Base-by-base conservation (phyloP, 2,329 filamentous ascomycete species). In the Fusarium newnesense region DNA sequence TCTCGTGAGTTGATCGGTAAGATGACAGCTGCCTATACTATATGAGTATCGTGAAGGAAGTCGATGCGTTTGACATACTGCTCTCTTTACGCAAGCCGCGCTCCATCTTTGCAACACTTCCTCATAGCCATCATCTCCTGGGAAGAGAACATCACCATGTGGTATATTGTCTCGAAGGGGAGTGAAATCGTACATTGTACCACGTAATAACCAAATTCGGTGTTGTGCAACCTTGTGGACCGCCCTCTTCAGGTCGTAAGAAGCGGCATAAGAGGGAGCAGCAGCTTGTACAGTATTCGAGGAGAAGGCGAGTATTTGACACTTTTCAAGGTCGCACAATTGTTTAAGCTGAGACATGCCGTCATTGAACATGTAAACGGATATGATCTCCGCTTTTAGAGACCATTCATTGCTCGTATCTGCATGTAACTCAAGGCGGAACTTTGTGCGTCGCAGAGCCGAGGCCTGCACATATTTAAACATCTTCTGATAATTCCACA, bases 11-110 rank as follows among this genome's bases (percentile, higher is more conserved):
- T 80, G 5, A 75, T 79, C 2, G 85, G 84, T 42, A 82, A 76
- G 12, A 87, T 77, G 15, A 87, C 80, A 5, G 82, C 79, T 18
- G 84, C 85, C 85, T 79, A 18, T 4, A 18, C 7, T 4, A 10
- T 26, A n/a, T 62, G 24, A 60, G 59, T 12, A 34, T 47, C 15
- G 43, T 57, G 3, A 26, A 4, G 3, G 9, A 9, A n/a, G 4
- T 1, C 28, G 5, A 7, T 13, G 7, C 36, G 40, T 8, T 26
- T 26, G 39, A 67, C 76, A 50, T 74, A 79, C 78, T n/a, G 82
- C 80, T 57, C 74, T 78, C 61, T 80, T 83, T 37, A 80, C 69
- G 16, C 80, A 81, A 4, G 81, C 78, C 24, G 72, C 62, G n/a
- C 79, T 83, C 81, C 81, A 84, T 64, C 82, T 76, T 39, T 77